Evolutionary conservation across 257 asterid genomes (phyloP).

Genomic region (Handroanthus guayacan): DNA sequence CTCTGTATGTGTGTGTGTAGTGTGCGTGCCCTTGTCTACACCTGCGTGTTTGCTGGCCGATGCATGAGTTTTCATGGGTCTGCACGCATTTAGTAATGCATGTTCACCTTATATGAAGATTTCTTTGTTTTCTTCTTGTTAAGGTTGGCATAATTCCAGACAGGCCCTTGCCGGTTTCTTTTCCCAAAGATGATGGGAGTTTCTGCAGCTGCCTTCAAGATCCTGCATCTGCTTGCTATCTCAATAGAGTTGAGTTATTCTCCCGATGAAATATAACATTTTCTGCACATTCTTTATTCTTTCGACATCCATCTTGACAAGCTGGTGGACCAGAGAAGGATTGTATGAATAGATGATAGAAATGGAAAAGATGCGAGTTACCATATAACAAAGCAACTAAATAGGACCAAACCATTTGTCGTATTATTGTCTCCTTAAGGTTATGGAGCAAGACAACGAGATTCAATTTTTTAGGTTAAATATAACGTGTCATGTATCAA

Average conservation of each 20-base stretch:
- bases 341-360: background rate
- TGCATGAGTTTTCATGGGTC: too few relatives aligned
- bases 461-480: too few relatives aligned
- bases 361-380: conserved; percentile 5
- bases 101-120: background rate
- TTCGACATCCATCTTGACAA: conserved; percentile 24
- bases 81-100: background rate
- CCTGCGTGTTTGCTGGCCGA: too few relatives aligned
- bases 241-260: conserved; percentile 65
- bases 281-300: conserved; percentile 38
- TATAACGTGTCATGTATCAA: too few relatives aligned
- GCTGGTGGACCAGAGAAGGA: background rate
- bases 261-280: conserved; percentile 43
- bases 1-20: background rate
- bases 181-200: conserved; percentile 83
- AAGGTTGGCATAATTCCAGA: conserved; percentile 93
- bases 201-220: conserved; percentile 93
- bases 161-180: conserved; percentile 79
- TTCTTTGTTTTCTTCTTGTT: background rate
- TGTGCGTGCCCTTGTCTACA: too few relatives aligned
- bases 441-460: too few relatives aligned
- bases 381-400: background rate
- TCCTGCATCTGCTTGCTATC: conserved; percentile 75
- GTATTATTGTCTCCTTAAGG: too few relatives aligned
- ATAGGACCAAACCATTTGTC: too few relatives aligned